These are phyloP conservation scores for Phialocephala subalpina DNA, from an alignment of 2,329 filamentous ascomycete genomes.

Conservation along the genomic window DNA sequence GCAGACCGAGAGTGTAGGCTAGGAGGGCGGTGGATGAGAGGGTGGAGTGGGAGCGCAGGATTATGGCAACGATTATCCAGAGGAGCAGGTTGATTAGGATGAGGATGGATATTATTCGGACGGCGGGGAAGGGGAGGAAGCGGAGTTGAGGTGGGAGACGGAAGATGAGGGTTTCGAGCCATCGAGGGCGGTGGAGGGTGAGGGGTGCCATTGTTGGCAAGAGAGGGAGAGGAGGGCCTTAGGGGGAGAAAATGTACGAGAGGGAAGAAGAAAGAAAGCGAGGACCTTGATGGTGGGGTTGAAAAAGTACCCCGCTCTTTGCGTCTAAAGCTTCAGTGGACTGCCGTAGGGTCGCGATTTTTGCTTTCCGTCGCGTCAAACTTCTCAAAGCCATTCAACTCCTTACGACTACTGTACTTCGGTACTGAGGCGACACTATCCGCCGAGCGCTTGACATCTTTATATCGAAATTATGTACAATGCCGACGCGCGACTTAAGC, in stretches of 20 bases:
- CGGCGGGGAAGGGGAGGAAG: slow-evolving; percentile 36
- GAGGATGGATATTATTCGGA: slow-evolving; percentile 58
- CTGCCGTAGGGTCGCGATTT: not conserved
- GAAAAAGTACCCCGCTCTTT: not conserved
- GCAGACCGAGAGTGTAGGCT: slow-evolving; percentile 86
- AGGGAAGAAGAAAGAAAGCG: no score
- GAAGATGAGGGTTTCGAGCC: slow-evolving; percentile 20
- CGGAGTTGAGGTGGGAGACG: slow-evolving; percentile 32
- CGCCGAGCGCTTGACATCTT: no score
- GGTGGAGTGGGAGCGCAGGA: slow-evolving; percentile 60
- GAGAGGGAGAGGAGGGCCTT: not conserved
- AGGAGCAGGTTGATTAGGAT: slow-evolving; percentile 59
- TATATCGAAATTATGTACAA: no score
- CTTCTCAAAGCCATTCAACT: no score
- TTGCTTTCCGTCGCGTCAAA: no score
- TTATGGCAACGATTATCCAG: slow-evolving; percentile 62
- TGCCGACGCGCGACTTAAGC: no score
- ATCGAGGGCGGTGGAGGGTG: slow-evolving; percentile 19
- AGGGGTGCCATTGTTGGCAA: not conserved
- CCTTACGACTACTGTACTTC: no score
- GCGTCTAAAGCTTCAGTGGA: not conserved
- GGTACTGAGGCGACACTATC: no score
- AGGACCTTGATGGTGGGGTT: slow-evolving; percentile 5
- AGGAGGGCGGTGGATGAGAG: slow-evolving; percentile 84
- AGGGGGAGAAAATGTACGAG: not conserved